Evolutionary conservation across 495 filamentous ascomycete genomes (phyloP).

Genomic region (Hypoxylon rickii): DNA sequence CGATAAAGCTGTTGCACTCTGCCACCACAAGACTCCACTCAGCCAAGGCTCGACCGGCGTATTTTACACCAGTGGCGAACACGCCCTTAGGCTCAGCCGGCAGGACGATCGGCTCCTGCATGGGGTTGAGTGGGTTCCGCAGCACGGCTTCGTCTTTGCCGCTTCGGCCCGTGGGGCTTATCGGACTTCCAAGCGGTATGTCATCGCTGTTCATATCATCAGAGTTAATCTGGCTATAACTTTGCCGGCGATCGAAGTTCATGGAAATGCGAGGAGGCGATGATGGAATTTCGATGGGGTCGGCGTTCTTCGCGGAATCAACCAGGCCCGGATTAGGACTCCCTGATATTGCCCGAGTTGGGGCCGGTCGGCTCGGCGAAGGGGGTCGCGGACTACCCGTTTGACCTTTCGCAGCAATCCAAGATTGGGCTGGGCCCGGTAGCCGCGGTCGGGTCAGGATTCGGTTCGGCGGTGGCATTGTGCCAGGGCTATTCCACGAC

Average conservation of each 20-base stretch:
- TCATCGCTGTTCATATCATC: conserved; percentile 29
- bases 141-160: conserved; percentile 22
- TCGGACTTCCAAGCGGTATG: conserved; percentile 15
- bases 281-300: conserved; percentile 19
- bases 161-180: conserved; percentile 13
- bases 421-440: conserved; percentile 69
- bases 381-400: conserved; percentile 45
- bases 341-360: conserved; percentile 50
- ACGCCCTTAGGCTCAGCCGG: conserved; percentile 46
- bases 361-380: conserved; percentile 46
- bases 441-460: conserved; percentile 73
- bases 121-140: conserved; percentile 13
- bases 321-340: conserved; percentile 48
- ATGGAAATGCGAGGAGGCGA: conserved; percentile 25
- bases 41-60: conserved; percentile 84
- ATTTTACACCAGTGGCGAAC: conserved; percentile 58
- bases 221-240: conserved; percentile 21
- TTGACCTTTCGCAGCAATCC: conserved; percentile 50
- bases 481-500: conserved; percentile 36
- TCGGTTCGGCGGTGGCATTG: conserved; percentile 42
- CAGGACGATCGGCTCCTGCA: conserved; percentile 37
- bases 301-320: conserved; percentile 51
- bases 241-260: conserved; percentile 22
- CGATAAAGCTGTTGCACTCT: conserved; percentile 92
- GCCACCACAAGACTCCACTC: conserved; percentile 86